A percentile compares a stretch with the other conserved stretches of the same genome.
Evolutionary conservation across 106 monocot species (phyloP).

Genomic region (Amphibolis antarctica): DNA sequence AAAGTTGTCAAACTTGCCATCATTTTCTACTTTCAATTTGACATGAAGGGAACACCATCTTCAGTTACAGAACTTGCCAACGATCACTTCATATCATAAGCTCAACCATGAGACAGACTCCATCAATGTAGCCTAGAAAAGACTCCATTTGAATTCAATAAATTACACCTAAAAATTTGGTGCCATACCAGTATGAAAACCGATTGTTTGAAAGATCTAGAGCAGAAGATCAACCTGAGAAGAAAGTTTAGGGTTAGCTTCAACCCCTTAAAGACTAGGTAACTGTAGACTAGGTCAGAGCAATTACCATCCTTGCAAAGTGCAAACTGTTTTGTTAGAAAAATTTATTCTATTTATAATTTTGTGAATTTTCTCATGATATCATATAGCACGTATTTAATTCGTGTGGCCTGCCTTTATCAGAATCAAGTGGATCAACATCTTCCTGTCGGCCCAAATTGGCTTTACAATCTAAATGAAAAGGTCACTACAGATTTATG

Average conservation of each 20-base stretch:
- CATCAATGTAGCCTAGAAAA: too few relatives aligned
- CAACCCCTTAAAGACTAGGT: too few relatives aligned
- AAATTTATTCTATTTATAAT: background rate
- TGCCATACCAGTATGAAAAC: too few relatives aligned
- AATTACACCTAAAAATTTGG: too few relatives aligned
- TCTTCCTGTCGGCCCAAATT: conserved; percentile 6
- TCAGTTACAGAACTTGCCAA: background rate
- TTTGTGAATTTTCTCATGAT: background rate
- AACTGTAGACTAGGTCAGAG: too few relatives aligned
- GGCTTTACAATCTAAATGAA: conserved; percentile 5
- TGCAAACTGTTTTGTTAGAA: background rate
- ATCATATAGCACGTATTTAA: background rate
- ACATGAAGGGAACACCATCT: background rate
- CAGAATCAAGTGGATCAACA: conserved; percentile 19
- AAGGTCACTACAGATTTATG: conserved; percentile 22
- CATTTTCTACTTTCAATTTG: background rate
- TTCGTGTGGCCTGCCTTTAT: background rate
- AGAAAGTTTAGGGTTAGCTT: too few relatives aligned
- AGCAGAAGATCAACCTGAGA: too few relatives aligned
- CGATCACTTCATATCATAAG: too few relatives aligned
- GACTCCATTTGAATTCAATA: too few relatives aligned
- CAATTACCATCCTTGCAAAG: too few relatives aligned
- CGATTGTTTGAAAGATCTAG: too few relatives aligned
- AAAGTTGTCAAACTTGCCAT: background rate
- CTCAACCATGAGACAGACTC: too few relatives aligned